Percentiles rank a stretch among this genome's conserved stretches.
These are phyloP conservation scores for Jamesozyma gamospora DNA, from an alignment of 805 yeast genomes.

Conservation along the genomic window DNA sequence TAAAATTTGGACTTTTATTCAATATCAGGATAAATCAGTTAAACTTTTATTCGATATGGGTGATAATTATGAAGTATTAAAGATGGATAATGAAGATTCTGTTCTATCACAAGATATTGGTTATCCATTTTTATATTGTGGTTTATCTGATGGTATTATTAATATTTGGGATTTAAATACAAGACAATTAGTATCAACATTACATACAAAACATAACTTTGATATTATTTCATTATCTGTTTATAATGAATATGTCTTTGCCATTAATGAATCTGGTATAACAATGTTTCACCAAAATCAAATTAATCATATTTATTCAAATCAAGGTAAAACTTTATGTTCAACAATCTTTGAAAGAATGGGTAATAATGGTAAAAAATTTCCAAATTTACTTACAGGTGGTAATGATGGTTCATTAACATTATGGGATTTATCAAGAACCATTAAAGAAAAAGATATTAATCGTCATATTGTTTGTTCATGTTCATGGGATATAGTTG, in stretches of 20 bases:
- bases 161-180: slow-evolving; percentile 84
- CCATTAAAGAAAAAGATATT: not conserved
- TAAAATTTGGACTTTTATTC: slow-evolving; percentile 61
- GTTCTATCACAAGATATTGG: slow-evolving; percentile 58
- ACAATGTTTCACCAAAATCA: slow-evolving; percentile 37
- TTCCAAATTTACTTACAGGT: slow-evolving; percentile 51
- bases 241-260: slow-evolving; percentile 24
- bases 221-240: slow-evolving; percentile 45
- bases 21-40: slow-evolving; percentile 10
- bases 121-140: slow-evolving; percentile 72
- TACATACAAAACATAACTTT: slow-evolving; percentile 30
- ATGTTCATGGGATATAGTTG: not conserved
- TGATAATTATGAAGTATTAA: not conserved
- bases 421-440: slow-evolving; percentile 47
- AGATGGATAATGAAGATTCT: slow-evolving; percentile 50
- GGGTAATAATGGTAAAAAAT: slow-evolving; percentile 17
- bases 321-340: slow-evolving; percentile 48
- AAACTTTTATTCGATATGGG: slow-evolving; percentile 3
- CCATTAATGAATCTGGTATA: slow-evolving; percentile 35
- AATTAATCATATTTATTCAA: slow-evolving; percentile 41
- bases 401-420: slow-evolving; percentile 60
- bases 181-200: slow-evolving; percentile 47
- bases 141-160: slow-evolving; percentile 63
- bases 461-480: not conserved
- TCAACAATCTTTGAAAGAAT: slow-evolving; percentile 37